These are phyloP conservation scores for Neolecta irregularis DNA, from an alignment of 1,139 yeast genomes.

Conservation along the genomic window DNA sequence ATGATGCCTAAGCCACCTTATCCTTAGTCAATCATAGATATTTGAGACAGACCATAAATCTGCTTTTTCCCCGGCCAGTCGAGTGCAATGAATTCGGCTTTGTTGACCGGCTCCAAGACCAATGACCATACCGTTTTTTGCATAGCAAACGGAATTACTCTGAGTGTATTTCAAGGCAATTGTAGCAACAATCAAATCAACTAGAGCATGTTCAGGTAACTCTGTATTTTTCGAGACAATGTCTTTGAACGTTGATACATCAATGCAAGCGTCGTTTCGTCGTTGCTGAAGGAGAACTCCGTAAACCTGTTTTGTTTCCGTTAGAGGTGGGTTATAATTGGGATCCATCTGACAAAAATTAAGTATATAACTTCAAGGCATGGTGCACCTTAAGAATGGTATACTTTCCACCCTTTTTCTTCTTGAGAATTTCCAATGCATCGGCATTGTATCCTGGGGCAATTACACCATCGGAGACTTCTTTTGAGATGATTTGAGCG, in stretches of 20 bases:
- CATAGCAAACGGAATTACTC: slow-evolving; percentile 94
- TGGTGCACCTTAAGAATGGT: slow-evolving; percentile 48
- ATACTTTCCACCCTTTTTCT: slow-evolving; percentile 95
- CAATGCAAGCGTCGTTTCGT: slow-evolving; percentile 93
- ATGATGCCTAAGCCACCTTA: slow-evolving; percentile 83
- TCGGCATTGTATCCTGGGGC: slow-evolving; percentile 94
- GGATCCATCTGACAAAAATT: slow-evolving; percentile 55
- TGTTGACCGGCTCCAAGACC: slow-evolving; percentile 99
- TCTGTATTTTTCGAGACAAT: slow-evolving; percentile 75
- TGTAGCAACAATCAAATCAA: slow-evolving; percentile 91
- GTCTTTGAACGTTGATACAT: slow-evolving; percentile 76
- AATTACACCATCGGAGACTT: slow-evolving; percentile 95
- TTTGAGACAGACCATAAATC: slow-evolving; percentile 57
- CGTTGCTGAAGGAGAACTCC: slow-evolving; percentile 92
- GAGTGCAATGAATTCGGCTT: slow-evolving; percentile 95
- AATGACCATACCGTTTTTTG: slow-evolving; percentile 96
- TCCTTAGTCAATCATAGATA: neutral
- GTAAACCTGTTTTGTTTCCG: slow-evolving; percentile 88
- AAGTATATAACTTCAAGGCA: neutral
- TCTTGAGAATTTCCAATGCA: slow-evolving; percentile 72
- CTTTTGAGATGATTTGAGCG: slow-evolving; percentile 91
- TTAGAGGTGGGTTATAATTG: slow-evolving; percentile 62
- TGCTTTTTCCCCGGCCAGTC: slow-evolving; percentile 98
- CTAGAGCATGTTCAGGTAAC: slow-evolving; percentile 77
- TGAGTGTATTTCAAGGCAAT: slow-evolving; percentile 94